Base-by-base conservation (phyloP, 176 grass and related monocot species). In the Oryza meyeriana region DNA sequence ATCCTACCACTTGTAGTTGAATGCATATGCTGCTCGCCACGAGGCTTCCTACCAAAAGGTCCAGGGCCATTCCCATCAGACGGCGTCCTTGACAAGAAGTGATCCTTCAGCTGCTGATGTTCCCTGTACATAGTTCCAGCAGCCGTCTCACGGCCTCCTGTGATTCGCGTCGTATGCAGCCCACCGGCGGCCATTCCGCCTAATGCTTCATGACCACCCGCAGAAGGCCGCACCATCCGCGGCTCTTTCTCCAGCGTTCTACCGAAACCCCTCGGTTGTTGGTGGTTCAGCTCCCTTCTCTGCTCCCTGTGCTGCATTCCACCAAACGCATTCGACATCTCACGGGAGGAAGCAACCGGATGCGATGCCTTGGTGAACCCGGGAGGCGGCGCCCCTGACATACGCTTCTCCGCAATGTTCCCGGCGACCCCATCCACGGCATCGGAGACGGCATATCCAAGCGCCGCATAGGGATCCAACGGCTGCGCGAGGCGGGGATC, bases 311-410 rank as follows among this genome's bases (percentile, higher is more conserved):
- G 80, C 38, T 34, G 76, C 66, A 74, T 70, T 33, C 39, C 28
- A 17, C 55, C 84, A 80, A 76, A 84, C 13, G 17, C 50, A 66
- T 58, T 80, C 25, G 29, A 12, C 25, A 12, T 16, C 26, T 78
- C 83, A 45, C 73, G 34, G 69, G 47, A 31, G 69, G 47, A 31
- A 20, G 66, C 39, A 28, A 55, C 28, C 3, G 42, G 67, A 59
- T 65, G 78, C 12, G 27, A 64, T 3, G 62, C 22, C 67, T 57
- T 88, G 20, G 47, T 50, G 50, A 94, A 91, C 3, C 80, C 86
- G 25, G 88, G 88, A 66, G 92, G 88, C 22, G 88, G 75, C 61
- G 66, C 73, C n/a, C 52, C 48, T 75, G 81, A 63, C 28, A 74
- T 79, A 27, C 48, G 80, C 27, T 87, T 71, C 76, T 69, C 41